These are phyloP conservation scores for Kregervanrija fluxuum DNA, from an alignment of 805 yeast genomes.

Conservation along the genomic window DNA sequence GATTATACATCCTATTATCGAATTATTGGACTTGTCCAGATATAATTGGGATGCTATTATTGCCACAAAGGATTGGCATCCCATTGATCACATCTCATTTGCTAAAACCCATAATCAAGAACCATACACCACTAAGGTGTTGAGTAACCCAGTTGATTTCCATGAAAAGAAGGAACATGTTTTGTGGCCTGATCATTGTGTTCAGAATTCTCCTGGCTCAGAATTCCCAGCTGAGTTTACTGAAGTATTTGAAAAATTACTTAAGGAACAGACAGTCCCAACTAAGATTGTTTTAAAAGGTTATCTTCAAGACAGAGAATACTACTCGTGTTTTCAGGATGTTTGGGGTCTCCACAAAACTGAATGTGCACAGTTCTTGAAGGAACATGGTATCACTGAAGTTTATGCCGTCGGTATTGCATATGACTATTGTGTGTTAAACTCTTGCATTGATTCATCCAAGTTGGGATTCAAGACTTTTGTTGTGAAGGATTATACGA, in stretches of 20 bases:
- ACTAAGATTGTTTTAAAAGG: slow-evolving; percentile 60
- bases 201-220: slow-evolving; percentile 65
- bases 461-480: slow-evolving; percentile 54
- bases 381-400: slow-evolving; percentile 39
- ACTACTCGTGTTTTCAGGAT: slow-evolving; percentile 82
- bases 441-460: slow-evolving; percentile 67
- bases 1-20: slow-evolving; percentile 45
- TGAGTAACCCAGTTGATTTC: slow-evolving; percentile 41
- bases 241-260: slow-evolving; percentile 20
- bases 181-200: slow-evolving; percentile 91
- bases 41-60: slow-evolving; percentile 57
- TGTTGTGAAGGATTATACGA: slow-evolving; percentile 51
- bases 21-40: slow-evolving; percentile 33
- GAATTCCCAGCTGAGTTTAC: slow-evolving; percentile 47
- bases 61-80: slow-evolving; percentile 89
- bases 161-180: slow-evolving; percentile 33
- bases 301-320: slow-evolving; percentile 62
- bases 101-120: slow-evolving; percentile 53
- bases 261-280: slow-evolving; percentile 29
- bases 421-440: slow-evolving; percentile 76
- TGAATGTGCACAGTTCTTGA: slow-evolving; percentile 46
- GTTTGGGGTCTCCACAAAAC: slow-evolving; percentile 69
- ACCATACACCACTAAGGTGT: slow-evolving; percentile 45
- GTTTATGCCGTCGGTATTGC: slow-evolving; percentile 81
- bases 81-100: slow-evolving; percentile 69